These are phyloP conservation scores for Sordariomycetes sp. DNA, from an alignment of 2,329 filamentous ascomycete species.

Conservation along the genomic window DNA sequence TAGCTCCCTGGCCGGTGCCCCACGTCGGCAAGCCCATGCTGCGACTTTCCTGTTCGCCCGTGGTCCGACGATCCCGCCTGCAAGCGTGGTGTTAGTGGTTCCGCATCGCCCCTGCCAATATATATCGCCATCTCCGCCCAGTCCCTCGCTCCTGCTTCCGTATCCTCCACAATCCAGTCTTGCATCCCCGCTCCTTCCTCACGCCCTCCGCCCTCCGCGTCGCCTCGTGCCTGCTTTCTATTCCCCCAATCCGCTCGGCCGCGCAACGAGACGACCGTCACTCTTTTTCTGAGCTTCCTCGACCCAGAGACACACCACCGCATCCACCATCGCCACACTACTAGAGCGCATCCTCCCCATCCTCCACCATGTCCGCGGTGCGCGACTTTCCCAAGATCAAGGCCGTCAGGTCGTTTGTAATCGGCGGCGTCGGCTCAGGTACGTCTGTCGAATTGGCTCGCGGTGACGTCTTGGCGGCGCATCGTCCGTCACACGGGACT, in stretches of 20 bases:
- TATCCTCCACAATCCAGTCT: neutral
- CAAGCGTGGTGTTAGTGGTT: neutral
- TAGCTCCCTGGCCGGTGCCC: neutral
- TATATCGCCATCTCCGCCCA: neutral
- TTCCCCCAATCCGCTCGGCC: neutral
- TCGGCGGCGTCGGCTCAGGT: conserved; percentile 48
- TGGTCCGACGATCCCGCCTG: neutral
- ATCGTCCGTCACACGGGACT: neutral
- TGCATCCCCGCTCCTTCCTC: neutral
- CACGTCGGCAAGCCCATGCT: neutral
- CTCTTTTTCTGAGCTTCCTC: neutral
- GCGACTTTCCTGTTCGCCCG: neutral
- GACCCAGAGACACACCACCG: neutral
- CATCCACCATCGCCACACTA: neutral
- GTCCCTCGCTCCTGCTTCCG: neutral
- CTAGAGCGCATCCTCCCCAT: neutral
- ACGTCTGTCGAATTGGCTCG: conserved; percentile 12
- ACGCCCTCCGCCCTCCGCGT: neutral
- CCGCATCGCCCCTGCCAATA: neutral
- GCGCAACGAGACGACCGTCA: neutral
- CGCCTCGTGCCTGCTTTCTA: neutral
- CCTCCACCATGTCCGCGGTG: conserved; percentile 32
- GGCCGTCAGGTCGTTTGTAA: conserved; percentile 61
- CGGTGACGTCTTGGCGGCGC: neutral
- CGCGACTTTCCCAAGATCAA: conserved; percentile 64